phyloP scores from a whole-genome alignment of 2,329 filamentous ascomycete species.

The Davidsoniella eucalypti region DNA sequence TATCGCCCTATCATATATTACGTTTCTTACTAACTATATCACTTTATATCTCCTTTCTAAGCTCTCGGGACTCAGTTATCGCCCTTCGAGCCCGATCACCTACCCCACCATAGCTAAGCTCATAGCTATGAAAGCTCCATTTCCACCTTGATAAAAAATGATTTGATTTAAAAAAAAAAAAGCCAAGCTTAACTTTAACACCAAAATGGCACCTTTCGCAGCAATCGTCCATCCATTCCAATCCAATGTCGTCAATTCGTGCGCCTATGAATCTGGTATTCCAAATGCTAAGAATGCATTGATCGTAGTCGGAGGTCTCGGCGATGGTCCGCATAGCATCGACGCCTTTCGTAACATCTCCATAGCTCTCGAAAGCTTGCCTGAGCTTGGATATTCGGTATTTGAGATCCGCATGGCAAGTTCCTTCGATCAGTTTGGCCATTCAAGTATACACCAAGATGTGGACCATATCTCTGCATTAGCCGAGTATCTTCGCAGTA shows the following conservation, averaged over 20 bases:
- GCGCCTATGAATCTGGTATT: slow-evolving; percentile 32
- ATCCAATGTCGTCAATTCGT: slow-evolving; percentile 24
- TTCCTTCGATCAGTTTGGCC: slow-evolving; percentile 37
- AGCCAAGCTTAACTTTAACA: slow-evolving; percentile 1
- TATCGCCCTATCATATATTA: too few relatives aligned
- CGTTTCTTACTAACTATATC: too few relatives aligned
- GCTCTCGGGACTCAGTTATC: too few relatives aligned
- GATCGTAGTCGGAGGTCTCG: slow-evolving; percentile 54
- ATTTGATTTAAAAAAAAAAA: too few relatives aligned
- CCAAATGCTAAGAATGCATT: slow-evolving; percentile 36
- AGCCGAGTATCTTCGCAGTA: slow-evolving; percentile 34
- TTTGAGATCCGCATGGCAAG: slow-evolving; percentile 41
- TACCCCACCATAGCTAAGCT: background rate
- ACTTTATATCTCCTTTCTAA: too few relatives aligned
- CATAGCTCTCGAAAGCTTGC: slow-evolving; percentile 23
- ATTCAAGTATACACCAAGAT: slow-evolving; percentile 32
- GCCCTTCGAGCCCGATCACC: too few relatives aligned
- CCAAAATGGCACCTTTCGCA: slow-evolving; percentile 20
- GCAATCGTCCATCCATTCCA: slow-evolving; percentile 31
- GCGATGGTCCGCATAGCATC: slow-evolving; percentile 51
- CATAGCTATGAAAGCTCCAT: too few relatives aligned
- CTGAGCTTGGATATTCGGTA: slow-evolving; percentile 31
- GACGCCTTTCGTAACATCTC: slow-evolving; percentile 36
- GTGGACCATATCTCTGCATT: slow-evolving; percentile 36
- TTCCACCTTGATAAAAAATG: too few relatives aligned